Evolutionary conservation across 306 rosid species (phyloP), one percentile per base, ranked within the genome.

Genomic region (Trifolium repens): DNA sequence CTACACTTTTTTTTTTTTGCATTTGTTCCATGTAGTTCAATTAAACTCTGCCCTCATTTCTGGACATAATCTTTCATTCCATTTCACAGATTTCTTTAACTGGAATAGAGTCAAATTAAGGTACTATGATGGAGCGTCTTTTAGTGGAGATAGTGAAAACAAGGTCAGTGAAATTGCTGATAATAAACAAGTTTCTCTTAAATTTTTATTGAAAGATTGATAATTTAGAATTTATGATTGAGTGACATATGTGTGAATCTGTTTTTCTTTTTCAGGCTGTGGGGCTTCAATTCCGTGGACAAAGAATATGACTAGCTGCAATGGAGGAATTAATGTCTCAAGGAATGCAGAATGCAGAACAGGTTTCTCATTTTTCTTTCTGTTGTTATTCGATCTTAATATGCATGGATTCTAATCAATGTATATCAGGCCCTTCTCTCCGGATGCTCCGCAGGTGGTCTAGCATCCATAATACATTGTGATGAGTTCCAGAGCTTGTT

Each of bases 391-490:
- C 40, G 17, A 13, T 49, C 27, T 65, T 39, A 34, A 63, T 16
- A 34, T 17, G 43, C 24, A 34, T 16, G 58, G 19, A 63, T 82
- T 37, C 68, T 67, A 40, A 68, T 73, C 59, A 30, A 46, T 74
- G 42, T 70, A 66, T 26, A 83, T 68, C 86, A 93, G 96, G 90
- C 91, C 61, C 90, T 93, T 80, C 98, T 93, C 65, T 89, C 98
- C 65, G 98, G 98, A 82, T 93, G 98, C 78, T 93, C 96, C 39
- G 98, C 98, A 32, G 98, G 98, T 67, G 96, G 98, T 64, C 88
- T 93, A 58, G 98, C 98, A 43, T 81, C 98, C 61, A 88, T 93
- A 70, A 35, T 93, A 60, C 98, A 93, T 82, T 93, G 98, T 78
- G 98, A 93, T 76, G 96, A 87, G 82, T 93, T 93, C 72, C 80